Conservation (phyloP, 306 rosid genomes). For the Psophocarpus tetragonolobus region DNA sequence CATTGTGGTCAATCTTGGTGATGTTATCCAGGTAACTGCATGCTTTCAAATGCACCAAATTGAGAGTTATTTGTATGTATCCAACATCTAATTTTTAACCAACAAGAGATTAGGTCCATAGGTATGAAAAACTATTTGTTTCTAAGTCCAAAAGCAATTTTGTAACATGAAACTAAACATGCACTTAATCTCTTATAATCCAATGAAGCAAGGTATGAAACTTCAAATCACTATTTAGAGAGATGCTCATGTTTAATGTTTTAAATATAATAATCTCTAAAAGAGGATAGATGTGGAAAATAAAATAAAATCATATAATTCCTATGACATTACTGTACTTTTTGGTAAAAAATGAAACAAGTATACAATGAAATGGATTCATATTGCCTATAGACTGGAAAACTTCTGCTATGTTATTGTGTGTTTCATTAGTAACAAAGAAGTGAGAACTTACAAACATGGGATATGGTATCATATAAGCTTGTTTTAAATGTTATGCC, state of each 20-base stretch:
- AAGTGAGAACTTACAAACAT: not conserved
- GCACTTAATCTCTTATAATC: too few relatives aligned
- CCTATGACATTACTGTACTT: not conserved
- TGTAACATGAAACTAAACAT: too few relatives aligned
- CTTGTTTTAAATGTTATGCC: not conserved
- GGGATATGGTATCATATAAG: not conserved
- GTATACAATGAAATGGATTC: not conserved
- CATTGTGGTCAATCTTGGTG: slow-evolving; percentile 57
- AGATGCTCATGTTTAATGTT: too few relatives aligned
- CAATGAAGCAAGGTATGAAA: not conserved
- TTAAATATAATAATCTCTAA: too few relatives aligned
- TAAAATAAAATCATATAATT: too few relatives aligned
- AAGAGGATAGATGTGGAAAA: too few relatives aligned
- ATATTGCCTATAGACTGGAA: not conserved
- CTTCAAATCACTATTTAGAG: too few relatives aligned
- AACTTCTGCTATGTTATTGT: not conserved
- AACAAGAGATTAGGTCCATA: too few relatives aligned
- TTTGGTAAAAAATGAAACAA: not conserved
- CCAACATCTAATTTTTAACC: too few relatives aligned
- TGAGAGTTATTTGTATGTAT: not conserved
- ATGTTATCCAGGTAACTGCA: slow-evolving; percentile 45
- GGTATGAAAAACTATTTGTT: too few relatives aligned
- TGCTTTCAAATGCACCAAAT: not conserved
- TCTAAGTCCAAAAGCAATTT: too few relatives aligned
- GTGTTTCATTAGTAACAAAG: not conserved